These are phyloP conservation scores for Trypanosomatidae sp. DNA, from an alignment of 208 protist genomes.

Conservation along the genomic window DNA sequence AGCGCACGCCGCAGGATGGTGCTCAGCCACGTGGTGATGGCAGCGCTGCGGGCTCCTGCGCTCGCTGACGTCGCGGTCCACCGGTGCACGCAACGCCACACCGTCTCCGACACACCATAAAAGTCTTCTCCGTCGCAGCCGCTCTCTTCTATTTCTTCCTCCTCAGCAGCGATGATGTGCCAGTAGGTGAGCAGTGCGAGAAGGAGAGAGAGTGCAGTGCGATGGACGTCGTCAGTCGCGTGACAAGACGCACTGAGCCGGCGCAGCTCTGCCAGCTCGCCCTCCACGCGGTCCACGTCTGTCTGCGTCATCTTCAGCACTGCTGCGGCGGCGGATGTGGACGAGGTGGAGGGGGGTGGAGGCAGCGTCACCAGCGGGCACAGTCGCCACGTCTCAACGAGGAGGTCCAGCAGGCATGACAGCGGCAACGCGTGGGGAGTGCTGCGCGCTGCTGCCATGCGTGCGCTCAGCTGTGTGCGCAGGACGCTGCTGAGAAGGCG, in stretches of 20 bases:
- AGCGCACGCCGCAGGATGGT: slow-evolving; percentile 22
- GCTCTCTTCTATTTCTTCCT: background rate
- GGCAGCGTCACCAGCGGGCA: slow-evolving; percentile 23
- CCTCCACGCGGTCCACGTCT: background rate
- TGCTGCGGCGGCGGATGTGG: background rate
- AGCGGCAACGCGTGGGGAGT: slow-evolving; percentile 1
- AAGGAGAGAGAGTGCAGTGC: slow-evolving; percentile 12
- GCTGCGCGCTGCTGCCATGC: background rate
- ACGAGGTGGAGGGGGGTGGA: background rate
- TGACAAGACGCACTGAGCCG: background rate
- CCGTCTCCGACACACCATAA: slow-evolving; percentile 1
- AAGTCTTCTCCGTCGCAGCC: slow-evolving; percentile 1
- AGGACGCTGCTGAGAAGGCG: slow-evolving; percentile 23
- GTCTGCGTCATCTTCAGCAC: background rate
- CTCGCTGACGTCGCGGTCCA: background rate
- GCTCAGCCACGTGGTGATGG: slow-evolving; percentile 7
- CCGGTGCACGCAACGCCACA: slow-evolving; percentile 13
- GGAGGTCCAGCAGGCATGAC: background rate
- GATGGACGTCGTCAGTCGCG: background rate
- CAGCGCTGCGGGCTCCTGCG: background rate
- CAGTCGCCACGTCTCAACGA: slow-evolving; percentile 7
- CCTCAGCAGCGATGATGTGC: slow-evolving; percentile 15
- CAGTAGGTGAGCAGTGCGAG: slow-evolving; percentile 23
- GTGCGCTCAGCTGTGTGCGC: slow-evolving; percentile 19
- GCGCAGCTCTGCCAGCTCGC: background rate